These are phyloP conservation scores for Gloeostereum incarnatum DNA, from an alignment of 768 basidiomycete genomes.

Conservation along the genomic window DNA sequence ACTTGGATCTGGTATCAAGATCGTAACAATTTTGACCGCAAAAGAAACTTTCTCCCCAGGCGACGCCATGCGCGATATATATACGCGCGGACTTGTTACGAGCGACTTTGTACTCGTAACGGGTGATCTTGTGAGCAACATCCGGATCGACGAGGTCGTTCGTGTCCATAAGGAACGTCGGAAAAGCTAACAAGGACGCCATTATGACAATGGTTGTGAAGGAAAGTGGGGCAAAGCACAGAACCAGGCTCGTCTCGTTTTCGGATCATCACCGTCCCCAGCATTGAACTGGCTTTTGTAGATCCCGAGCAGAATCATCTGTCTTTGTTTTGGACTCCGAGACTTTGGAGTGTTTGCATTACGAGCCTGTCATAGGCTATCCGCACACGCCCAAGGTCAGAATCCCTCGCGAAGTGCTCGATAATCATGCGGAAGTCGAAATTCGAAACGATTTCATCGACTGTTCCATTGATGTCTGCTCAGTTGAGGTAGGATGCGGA, in stretches of 20 bases:
- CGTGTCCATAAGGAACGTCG: conserved; percentile 82
- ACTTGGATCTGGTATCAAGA: conserved; percentile 69
- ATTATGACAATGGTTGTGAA: conserved; percentile 96
- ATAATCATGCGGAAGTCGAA: conserved; percentile 70
- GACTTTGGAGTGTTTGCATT: conserved; percentile 78
- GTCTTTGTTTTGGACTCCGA: conserved; percentile 72
- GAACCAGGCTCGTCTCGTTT: conserved; percentile 50
- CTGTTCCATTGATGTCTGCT: conserved; percentile 89
- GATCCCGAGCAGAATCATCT: conserved; percentile 64
- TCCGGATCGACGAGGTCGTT: conserved; percentile 85
- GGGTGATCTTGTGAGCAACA: conserved; percentile 89
- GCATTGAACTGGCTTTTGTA: conserved; percentile 15
- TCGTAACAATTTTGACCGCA: conserved; percentile 77
- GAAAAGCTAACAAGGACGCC: conserved; percentile 80
- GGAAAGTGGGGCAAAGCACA: conserved; percentile 60
- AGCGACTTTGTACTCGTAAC: conserved; percentile 87
- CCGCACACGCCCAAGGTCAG: conserved; percentile 51
- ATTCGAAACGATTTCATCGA: conserved; percentile 84
- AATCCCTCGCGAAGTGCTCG: conserved; percentile 74
- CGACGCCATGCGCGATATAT: conserved; percentile 90
- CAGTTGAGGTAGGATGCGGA: conserved; percentile 62
- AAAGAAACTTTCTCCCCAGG: conserved; percentile 85
- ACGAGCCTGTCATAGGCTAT: conserved; percentile 65
- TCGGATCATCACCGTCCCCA: conserved; percentile 4
- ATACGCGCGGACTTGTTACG: conserved; percentile 84